phyloP scores from a whole-genome alignment of 2,329 filamentous ascomycete species.

The Trichoderma sp. region DNA sequence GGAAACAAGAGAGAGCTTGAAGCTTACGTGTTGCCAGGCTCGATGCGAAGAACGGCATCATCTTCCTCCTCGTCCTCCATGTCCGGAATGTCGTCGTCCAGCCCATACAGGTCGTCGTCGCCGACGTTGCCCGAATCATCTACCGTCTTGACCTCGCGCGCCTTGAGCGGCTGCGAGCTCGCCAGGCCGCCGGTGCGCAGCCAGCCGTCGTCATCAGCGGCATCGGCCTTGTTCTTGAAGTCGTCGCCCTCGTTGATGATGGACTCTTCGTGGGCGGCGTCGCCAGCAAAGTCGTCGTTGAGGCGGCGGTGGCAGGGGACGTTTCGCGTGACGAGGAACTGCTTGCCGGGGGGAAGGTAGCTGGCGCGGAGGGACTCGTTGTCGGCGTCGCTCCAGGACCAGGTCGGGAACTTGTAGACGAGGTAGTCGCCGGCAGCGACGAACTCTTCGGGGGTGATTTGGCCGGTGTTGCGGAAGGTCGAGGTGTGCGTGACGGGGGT shows the following conservation, averaged over 20 bases:
- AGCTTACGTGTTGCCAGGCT: constrained; percentile 47
- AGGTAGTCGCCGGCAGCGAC: constrained; percentile 93
- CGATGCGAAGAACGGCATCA: constrained; percentile 79
- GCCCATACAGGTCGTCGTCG: constrained; percentile 58
- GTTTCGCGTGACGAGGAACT: constrained; percentile 91
- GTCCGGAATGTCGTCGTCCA: constrained; percentile 85
- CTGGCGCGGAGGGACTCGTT: constrained; percentile 72
- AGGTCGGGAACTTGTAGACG: constrained; percentile 98
- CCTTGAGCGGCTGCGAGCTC: constrained; percentile 72
- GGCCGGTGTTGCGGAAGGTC: constrained; percentile 87
- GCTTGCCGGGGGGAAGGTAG: constrained; percentile 84
- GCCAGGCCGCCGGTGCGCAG: constrained; percentile 78
- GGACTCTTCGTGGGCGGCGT: constrained; percentile 81
- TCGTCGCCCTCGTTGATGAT: constrained; percentile 77
- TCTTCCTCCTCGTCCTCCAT: constrained; percentile 99
- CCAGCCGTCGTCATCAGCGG: constrained; percentile 79
- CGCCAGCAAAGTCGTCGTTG: constrained; percentile 88
- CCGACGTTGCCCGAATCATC: constrained; percentile 86
- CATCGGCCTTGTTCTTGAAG: constrained; percentile 46
- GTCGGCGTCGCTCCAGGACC: constrained; percentile 92
- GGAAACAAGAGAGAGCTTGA: neutral
- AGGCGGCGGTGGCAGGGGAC: constrained; percentile 90
- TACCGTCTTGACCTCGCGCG: constrained; percentile 78
- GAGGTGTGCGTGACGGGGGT: constrained; percentile 86
- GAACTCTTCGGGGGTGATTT: constrained; percentile 98